Base-by-base conservation (phyloP, 352 stramenopile species). In the Phytophthora idaei region DNA sequence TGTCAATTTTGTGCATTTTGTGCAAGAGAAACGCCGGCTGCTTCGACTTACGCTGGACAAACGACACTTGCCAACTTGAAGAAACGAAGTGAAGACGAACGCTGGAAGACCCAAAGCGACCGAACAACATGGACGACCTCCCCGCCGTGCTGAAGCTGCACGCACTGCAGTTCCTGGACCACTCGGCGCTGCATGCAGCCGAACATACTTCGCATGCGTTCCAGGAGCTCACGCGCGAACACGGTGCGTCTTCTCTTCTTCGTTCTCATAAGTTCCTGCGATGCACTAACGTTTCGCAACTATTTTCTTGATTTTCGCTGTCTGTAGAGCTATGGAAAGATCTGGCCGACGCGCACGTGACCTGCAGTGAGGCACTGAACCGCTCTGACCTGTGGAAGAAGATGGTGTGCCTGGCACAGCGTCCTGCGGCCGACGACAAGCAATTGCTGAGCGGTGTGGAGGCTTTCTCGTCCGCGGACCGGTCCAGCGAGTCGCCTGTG, bases 161-260 rank as follows among this genome's bases (percentile, higher is more conserved):
- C n/a, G 69, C 90, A 49, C 79, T 81, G 57, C 71, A 69, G 31
- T 90, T 81, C 57, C 64, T 89, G 32, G 81, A 90, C 56, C 81
- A 92, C 49, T 32, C 21, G 21, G 76, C 67, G 17, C 73, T 92
- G 29, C 84, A 92, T 61, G 68, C 73, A 0, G 67, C 79, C 12
- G 84, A 90, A 46, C 62, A 69, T 39, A 84, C 71, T n/a, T 78
- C 78, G 6, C 46, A 44, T 2, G 52, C 54, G 12, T 34, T 87
- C 25, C 77, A 69, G 48, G 59, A 69, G 14, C 42, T 88, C 37
- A 73, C 77, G 12, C 69, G 76, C 39, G 61, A 80, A 39, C 72
- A 74, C 54, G 64, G 82, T 89, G 49, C 55, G 68, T 73, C 29
- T 25, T 17, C 15, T 64, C 14, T 25, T 61, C 5, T 15, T 56